These are phyloP conservation scores for Jatropha podagrica DNA, from an alignment of 441 rosid species.

Conservation along the genomic window DNA sequence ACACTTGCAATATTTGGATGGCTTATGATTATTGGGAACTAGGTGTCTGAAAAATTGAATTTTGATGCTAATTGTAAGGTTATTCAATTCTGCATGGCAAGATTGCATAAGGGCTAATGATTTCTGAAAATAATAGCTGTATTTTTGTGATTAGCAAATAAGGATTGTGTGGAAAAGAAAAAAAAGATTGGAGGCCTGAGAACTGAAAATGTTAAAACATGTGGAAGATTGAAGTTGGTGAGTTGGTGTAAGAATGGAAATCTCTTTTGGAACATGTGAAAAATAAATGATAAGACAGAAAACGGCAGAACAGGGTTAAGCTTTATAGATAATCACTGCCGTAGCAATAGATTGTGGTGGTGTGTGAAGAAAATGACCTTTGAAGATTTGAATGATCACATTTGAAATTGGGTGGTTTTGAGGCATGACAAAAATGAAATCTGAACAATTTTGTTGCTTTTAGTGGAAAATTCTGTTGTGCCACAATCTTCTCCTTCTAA, in stretches of 20 bases:
- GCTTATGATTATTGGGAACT: not conserved
- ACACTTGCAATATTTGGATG: not conserved
- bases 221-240: not conserved
- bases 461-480: too few relatives aligned
- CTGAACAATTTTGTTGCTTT: not conserved
- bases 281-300: not conserved
- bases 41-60: not conserved
- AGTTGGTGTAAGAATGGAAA: not conserved
- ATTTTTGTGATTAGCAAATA: not conserved
- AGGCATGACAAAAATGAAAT: not conserved
- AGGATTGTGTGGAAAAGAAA: not conserved
- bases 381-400: not conserved
- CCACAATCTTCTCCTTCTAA: not conserved
- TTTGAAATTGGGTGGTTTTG: not conserved
- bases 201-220: not conserved
- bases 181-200: not conserved
- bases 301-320: not conserved
- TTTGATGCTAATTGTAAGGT: not conserved
- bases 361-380: constrained; percentile 1
- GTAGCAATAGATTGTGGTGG: not conserved
- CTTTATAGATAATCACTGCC: constrained; percentile 12
- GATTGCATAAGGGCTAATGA: not conserved
- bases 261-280: not conserved
- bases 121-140: not conserved
- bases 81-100: not conserved